Base-by-base conservation (phyloP, 176 grass and related monocot genomes). In the Oryza glaberrima region DNA sequence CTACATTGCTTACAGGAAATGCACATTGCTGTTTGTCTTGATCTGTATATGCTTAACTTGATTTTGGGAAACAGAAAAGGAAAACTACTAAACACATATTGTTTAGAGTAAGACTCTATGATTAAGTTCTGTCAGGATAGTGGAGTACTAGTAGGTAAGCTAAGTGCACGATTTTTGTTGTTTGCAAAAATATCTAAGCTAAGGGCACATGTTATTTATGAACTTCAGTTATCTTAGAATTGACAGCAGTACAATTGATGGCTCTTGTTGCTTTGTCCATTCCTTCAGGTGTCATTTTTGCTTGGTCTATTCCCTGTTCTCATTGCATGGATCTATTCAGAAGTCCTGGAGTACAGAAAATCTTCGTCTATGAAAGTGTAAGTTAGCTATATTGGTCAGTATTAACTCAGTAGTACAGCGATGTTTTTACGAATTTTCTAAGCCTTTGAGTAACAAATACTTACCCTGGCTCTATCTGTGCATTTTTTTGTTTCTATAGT, bases 321-420 rank as follows among this genome's bases (percentile, higher is more conserved):
- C 45, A 93, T 93, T 71, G 88, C 88, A 80, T 93, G 91, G 91
- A 49, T 90, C 66, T 90, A 93, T 77, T 90, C 91, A 26, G 91
- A 93, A 86, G 70, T 90, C 22, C 83, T 93, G 78, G 88, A 88
- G 61, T 90, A 80, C 73, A 81, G 73, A 69, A 93, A 86, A 77
- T 88, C 72, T 67, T 88, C 44, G 10, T 77, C 78, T 81, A 40
- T 82, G 30, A 93, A 93, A 93, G 82, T 93, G 92, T 94, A 88
- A 94, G 28, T 77, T 60, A 60, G 9, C 51, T 40, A 19, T 34
- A 9, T 17, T 77, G 51, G 34, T 20, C 72, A 71, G 34, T 12
- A 74, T 34, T 32, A 5, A 68, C 20, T 56, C 9, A 58, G 65
- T 28, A 43, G 28, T 45, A 19, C 67, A 84, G 6, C 1, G 15